Base-by-base conservation (phyloP, 129 eudicot genomes). In the Cynara cardunculus region DNA sequence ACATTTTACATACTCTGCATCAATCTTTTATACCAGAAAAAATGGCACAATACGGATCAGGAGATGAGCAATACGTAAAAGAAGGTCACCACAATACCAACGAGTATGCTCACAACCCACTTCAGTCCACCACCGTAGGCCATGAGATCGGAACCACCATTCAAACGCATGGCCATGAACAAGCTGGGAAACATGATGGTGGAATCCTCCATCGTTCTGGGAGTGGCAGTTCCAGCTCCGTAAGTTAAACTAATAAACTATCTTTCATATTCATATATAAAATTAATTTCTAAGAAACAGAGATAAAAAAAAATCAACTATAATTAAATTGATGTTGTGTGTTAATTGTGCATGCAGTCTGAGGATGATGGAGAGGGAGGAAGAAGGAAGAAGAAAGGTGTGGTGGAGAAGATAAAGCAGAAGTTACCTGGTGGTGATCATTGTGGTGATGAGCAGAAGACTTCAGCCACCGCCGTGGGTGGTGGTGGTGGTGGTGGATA, bases 351-450 rank as follows among this genome's bases (percentile, higher is more conserved):
- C 46, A 8, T 39, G 86, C 79, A 88, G 95, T 90, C 95, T 0
- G 94, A 91, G 83, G 90, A 86, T 70, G 97, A 91, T 81, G 97
- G 90, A 18, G 74, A 72, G 61, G 97, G 94, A 6, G 94, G 97
- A 31, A 81, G 91, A 65, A 86, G 91, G 80, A 86, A 88, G 92
- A 91, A 91, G 88, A 90, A 87, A 67, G 91, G 93, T 37, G 44
- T 91, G 66, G 46, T 86, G 86, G 89, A 82, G 66, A 91, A 84
- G 90, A 91, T 91, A 72, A 91, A 89, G 89, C 88, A 89, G 39
- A 91, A 91, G 87, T 75, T 89, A 2, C 91, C 92, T 1, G 92
- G 88, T 6, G 19, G 30, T 24, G 82, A 79, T 71, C 39, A 62
- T 21, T 5, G 67, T 21, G 21, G 56, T 24, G 74, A 83, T 70